A percentile compares a stretch with the other conserved stretches of the same genome.
phyloP scores from a whole-genome alignment of 2,329 filamentous ascomycete species.

The Microcyclospora pomicola region DNA sequence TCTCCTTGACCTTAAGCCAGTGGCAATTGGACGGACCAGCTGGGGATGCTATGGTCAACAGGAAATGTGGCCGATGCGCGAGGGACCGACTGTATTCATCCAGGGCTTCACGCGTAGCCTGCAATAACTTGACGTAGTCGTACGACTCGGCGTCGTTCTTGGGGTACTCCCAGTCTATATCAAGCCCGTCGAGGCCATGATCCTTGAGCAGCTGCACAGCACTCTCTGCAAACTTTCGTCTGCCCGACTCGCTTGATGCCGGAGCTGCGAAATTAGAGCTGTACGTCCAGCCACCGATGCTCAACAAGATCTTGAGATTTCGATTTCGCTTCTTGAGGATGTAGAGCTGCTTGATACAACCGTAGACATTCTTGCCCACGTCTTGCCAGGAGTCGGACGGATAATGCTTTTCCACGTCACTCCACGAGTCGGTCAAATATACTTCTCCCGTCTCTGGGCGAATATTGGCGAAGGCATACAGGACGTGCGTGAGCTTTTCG shows the following conservation, averaged over 20 bases:
- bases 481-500: constrained; percentile 71
- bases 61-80: constrained; percentile 24
- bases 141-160: constrained; percentile 26
- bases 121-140: constrained; percentile 28
- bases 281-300: constrained; percentile 72
- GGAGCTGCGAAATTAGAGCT: constrained; percentile 64
- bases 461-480: constrained; percentile 87
- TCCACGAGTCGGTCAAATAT: constrained; percentile 52
- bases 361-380: constrained; percentile 57
- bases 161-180: constrained; percentile 39
- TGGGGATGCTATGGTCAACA: constrained; percentile 32
- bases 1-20: constrained; percentile 27
- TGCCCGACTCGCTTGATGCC: constrained; percentile 46
- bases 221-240: constrained; percentile 52
- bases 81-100: constrained; percentile 27
- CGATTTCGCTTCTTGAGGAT: constrained; percentile 63
- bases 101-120: constrained; percentile 25
- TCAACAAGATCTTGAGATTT: constrained; percentile 65
- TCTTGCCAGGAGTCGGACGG: constrained; percentile 51
- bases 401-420: constrained; percentile 58
- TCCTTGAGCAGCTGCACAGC: constrained; percentile 66
- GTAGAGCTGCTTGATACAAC: constrained; percentile 63
- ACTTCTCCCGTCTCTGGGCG: constrained; percentile 68
- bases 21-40: constrained; percentile 30
- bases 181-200: constrained; percentile 51